These are phyloP conservation scores for Lipomyces starkeyi DNA, from an alignment of 805 yeast genomes.

Conservation along the genomic window DNA sequence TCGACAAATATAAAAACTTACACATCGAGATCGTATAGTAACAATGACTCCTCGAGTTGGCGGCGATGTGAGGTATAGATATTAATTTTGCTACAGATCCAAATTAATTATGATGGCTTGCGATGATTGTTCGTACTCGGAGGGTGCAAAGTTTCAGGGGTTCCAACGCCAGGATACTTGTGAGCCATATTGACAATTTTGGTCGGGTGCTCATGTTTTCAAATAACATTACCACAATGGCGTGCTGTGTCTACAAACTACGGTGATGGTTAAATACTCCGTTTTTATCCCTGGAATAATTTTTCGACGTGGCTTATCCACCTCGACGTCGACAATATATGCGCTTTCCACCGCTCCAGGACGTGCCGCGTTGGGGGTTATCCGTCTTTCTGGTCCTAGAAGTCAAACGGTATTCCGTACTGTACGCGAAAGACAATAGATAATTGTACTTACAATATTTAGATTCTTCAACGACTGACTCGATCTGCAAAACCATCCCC, in stretches of 20 bases:
- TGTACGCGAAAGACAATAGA: slow-evolving; percentile 28
- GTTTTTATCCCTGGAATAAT: background rate
- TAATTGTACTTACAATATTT: slow-evolving; percentile 53
- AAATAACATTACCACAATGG: background rate
- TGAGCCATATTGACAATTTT: background rate
- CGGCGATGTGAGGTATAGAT: background rate
- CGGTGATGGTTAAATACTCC: background rate
- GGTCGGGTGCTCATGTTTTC: background rate
- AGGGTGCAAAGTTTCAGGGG: background rate
- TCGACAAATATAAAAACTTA: background rate
- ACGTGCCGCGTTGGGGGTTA: slow-evolving; percentile 83
- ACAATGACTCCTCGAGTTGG: background rate
- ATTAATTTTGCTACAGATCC: no score
- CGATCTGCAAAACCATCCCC: slow-evolving; percentile 16
- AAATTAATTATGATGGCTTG: no score
- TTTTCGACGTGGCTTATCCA: slow-evolving; percentile 12
- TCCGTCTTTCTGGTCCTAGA: slow-evolving; percentile 79
- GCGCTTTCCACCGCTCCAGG: slow-evolving; percentile 87
- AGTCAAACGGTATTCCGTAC: slow-evolving; percentile 46
- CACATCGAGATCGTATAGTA: background rate
- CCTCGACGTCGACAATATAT: slow-evolving; percentile 69
- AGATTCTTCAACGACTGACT: slow-evolving; percentile 27
- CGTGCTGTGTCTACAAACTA: background rate
- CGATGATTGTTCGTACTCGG: no score
- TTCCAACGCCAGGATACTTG: background rate